phyloP scores from a whole-genome alignment of 768 basidiomycete genomes.

The Cystofilobasidium capitatum region DNA sequence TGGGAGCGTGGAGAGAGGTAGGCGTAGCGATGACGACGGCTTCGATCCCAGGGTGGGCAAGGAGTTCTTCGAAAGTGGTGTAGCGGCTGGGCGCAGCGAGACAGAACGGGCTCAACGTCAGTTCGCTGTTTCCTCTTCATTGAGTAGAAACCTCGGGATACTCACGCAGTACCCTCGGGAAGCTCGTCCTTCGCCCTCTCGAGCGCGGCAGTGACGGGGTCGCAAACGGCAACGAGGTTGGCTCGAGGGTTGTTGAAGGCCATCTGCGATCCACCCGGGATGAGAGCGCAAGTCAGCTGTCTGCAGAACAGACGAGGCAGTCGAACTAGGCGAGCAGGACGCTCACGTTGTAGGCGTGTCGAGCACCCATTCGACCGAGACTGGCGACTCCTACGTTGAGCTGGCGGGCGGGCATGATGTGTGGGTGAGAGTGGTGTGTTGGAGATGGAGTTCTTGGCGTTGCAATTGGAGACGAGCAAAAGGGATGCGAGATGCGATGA shows the following conservation, averaged over 20 bases:
- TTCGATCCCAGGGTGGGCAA: constrained; percentile 19
- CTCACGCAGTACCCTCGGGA: constrained; percentile 5
- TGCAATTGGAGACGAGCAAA: neutral
- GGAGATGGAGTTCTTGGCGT: neutral
- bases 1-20: constrained; percentile 27
- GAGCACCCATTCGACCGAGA: constrained; percentile 7
- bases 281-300: neutral
- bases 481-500: neutral
- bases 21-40: constrained; percentile 30
- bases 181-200: constrained; percentile 12
- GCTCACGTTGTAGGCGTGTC: constrained; percentile 18
- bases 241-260: constrained; percentile 18
- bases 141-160: too few species aligned
- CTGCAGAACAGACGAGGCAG: too few species aligned
- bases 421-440: neutral
- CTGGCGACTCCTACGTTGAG: constrained; percentile 7
- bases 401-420: neutral
- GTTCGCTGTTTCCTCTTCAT: too few species aligned
- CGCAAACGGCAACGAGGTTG: constrained; percentile 20
- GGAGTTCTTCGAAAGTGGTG: constrained; percentile 16
- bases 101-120: neutral
- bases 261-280: neutral
- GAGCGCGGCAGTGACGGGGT: neutral
- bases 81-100: constrained; percentile 8
- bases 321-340: too few species aligned